phyloP scores from a whole-genome alignment of 768 basidiomycete species.

The Crucibulum laeve region DNA sequence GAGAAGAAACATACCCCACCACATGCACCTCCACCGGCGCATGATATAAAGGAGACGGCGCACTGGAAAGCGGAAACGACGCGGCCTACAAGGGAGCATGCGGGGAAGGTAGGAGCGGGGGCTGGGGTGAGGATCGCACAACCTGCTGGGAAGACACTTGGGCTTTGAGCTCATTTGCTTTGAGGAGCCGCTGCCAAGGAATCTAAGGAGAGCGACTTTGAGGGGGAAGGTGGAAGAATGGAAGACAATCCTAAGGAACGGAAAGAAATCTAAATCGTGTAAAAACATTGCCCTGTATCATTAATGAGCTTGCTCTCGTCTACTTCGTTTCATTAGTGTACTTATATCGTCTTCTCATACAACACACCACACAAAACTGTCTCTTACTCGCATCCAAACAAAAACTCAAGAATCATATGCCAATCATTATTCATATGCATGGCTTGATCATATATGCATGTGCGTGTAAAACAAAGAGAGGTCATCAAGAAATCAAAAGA shows the following conservation, averaged over 20 bases:
- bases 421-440: slow-evolving; percentile 2
- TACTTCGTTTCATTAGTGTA: too few relatives aligned
- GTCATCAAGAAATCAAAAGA: slow-evolving; percentile 11
- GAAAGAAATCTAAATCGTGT: too few relatives aligned
- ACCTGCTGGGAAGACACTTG: slow-evolving; percentile 41
- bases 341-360: too few relatives aligned
- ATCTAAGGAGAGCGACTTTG: too few relatives aligned
- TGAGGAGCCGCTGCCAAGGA: background rate
- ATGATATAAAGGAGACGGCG: slow-evolving; percentile 39
- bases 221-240: too few relatives aligned
- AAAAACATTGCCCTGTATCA: too few relatives aligned
- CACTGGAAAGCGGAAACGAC: slow-evolving; percentile 44
- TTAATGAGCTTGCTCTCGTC: too few relatives aligned
- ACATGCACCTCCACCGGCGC: too few relatives aligned
- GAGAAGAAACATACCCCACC: slow-evolving; percentile 39
- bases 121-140: slow-evolving; percentile 52
- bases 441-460: slow-evolving; percentile 1
- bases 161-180: slow-evolving; percentile 9
- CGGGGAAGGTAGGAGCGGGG: slow-evolving; percentile 30
- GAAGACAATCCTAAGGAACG: too few relatives aligned
- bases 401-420: background rate
- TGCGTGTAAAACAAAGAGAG: background rate
- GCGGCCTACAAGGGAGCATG: slow-evolving; percentile 41
- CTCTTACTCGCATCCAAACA: too few relatives aligned
- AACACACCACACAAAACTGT: too few relatives aligned